Conservation (phyloP, 2,329 filamentous ascomycete genomes). For the Hortaea sp. region DNA sequence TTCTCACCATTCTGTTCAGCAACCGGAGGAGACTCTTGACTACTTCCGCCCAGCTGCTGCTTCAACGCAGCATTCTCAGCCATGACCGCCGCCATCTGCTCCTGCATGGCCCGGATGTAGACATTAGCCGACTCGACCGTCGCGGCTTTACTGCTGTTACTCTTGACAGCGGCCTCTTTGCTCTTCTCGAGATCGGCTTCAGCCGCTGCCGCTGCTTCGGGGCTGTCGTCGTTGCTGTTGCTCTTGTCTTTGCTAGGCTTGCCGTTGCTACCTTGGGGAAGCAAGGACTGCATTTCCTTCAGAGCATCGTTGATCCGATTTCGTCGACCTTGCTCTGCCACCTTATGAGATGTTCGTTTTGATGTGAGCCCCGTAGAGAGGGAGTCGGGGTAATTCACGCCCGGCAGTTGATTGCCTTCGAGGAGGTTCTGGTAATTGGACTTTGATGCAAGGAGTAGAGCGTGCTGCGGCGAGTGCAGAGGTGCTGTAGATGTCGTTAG, state of each 20-base stretch:
- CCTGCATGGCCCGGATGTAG: slow-evolving; percentile 79
- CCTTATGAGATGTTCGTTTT: slow-evolving; percentile 94
- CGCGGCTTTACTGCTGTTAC: slow-evolving; percentile 77
- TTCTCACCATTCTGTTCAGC: neutral
- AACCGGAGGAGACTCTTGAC: neutral
- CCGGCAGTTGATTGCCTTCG: slow-evolving; percentile 82
- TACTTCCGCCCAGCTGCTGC: neutral
- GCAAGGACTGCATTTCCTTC: slow-evolving; percentile 76
- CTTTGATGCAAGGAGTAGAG: slow-evolving; percentile 78
- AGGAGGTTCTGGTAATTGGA: slow-evolving; percentile 98
- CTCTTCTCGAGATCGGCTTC: slow-evolving; percentile 26
- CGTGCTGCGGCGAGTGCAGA: slow-evolving; percentile 48
- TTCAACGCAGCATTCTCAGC: neutral
- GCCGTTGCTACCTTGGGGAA: slow-evolving; percentile 48
- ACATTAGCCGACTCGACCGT: slow-evolving; percentile 96
- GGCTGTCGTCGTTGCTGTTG: slow-evolving; percentile 29
- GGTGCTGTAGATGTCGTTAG: slow-evolving; percentile 20
- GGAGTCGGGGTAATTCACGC: slow-evolving; percentile 64
- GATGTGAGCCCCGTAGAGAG: slow-evolving; percentile 89
- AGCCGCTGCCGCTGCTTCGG: slow-evolving; percentile 40
- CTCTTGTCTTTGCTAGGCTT: slow-evolving; percentile 16
- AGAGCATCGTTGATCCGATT: slow-evolving; percentile 93
- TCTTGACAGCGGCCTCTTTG: slow-evolving; percentile 36
- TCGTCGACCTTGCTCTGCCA: slow-evolving; percentile 88
- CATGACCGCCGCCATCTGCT: neutral